phyloP scores from a whole-genome alignment of 2,329 filamentous ascomycete genomes.

The Aspergillus brunneoviolaceus region DNA sequence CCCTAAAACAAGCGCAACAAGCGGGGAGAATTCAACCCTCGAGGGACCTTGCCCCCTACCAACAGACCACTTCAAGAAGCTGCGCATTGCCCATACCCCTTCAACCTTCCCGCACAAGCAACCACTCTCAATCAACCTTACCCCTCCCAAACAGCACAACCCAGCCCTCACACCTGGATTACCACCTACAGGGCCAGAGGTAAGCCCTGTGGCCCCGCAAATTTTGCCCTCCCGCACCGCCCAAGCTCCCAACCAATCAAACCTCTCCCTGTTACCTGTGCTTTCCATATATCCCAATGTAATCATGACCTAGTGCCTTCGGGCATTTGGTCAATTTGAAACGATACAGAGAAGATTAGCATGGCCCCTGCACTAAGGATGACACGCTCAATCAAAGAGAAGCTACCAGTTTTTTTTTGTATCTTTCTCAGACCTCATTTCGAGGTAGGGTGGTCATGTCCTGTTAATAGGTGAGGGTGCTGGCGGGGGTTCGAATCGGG shows the following conservation, averaged over 20 bases:
- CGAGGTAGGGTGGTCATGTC: slow-evolving; percentile 7
- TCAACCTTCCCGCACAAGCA: too few relatives aligned
- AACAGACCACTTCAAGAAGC: too few relatives aligned
- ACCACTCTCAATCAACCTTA: too few relatives aligned
- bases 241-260: slow-evolving; percentile 13
- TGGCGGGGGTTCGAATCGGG: neutral
- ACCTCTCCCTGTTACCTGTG: neutral
- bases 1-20: too few relatives aligned
- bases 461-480: neutral
- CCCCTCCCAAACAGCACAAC: too few relatives aligned
- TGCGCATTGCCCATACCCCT: too few relatives aligned
- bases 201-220: neutral
- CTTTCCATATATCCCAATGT: slow-evolving; percentile 24
- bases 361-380: slow-evolving; percentile 90
- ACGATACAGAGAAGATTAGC: slow-evolving; percentile 77
- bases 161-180: too few relatives aligned
- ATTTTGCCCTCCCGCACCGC: slow-evolving; percentile 13
- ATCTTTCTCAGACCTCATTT: slow-evolving; percentile 8
- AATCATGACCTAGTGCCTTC: slow-evolving; percentile 33
- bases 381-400: slow-evolving; percentile 85
- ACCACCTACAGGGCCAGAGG: too few relatives aligned
- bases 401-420: slow-evolving; percentile 67
- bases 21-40: too few relatives aligned
- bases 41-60: too few relatives aligned
- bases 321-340: slow-evolving; percentile 65